These are phyloP conservation scores for Tremellales sp. DNA, from an alignment of 1,284 basidiomycete species.

Conservation along the genomic window DNA sequence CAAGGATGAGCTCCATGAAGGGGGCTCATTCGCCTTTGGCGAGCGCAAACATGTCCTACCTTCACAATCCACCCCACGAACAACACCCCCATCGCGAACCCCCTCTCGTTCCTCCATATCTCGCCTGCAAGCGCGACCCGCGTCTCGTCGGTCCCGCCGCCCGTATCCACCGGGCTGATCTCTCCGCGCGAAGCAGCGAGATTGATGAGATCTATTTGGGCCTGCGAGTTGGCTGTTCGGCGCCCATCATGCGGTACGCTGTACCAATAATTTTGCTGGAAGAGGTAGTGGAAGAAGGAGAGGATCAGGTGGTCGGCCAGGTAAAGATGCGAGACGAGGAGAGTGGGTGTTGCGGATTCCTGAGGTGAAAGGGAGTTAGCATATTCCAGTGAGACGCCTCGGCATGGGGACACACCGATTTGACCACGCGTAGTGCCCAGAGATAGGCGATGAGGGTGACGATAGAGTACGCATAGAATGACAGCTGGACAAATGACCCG, in stretches of 20 bases:
- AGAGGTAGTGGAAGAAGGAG: slow-evolving; percentile 87
- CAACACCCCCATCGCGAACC: slow-evolving; percentile 68
- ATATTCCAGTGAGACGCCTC: background rate
- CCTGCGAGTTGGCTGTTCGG: slow-evolving; percentile 71
- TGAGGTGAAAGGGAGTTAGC: slow-evolving; percentile 48
- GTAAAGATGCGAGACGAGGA: slow-evolving; percentile 90
- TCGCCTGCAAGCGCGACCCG: slow-evolving; percentile 65
- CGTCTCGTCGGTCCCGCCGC: slow-evolving; percentile 54
- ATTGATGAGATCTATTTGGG: slow-evolving; percentile 74
- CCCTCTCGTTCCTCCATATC: slow-evolving; percentile 89
- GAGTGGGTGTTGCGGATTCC: slow-evolving; percentile 79
- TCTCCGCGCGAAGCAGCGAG: slow-evolving; percentile 44
- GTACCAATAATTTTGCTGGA: slow-evolving; percentile 84
- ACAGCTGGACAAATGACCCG: slow-evolving; percentile 83
- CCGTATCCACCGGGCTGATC: slow-evolving; percentile 40
- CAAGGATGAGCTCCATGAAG: no score
- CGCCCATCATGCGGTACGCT: slow-evolving; percentile 86
- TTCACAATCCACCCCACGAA: slow-evolving; percentile 82
- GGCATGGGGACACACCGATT: slow-evolving; percentile 59
- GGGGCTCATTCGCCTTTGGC: no score
- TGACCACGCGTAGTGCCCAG: slow-evolving; percentile 83
- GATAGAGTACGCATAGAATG: slow-evolving; percentile 88
- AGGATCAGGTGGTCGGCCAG: slow-evolving; percentile 87
- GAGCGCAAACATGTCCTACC: no score
- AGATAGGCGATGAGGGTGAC: slow-evolving; percentile 72